These are phyloP conservation scores for Lathyrus tuberosus DNA, from an alignment of 306 rosid genomes.

Conservation along the genomic window DNA sequence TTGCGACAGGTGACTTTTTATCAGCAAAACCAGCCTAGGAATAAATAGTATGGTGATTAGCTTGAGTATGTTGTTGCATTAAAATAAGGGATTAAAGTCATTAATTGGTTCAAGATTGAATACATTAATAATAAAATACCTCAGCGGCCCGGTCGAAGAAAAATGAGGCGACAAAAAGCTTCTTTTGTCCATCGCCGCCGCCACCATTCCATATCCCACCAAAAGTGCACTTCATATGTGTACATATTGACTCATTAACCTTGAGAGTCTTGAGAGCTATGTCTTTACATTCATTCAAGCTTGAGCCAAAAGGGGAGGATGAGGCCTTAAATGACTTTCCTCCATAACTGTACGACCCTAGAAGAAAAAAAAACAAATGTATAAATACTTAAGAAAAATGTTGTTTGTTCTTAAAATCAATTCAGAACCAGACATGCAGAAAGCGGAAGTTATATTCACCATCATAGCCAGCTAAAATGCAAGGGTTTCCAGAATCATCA, in stretches of 20 bases:
- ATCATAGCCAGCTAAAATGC: constrained; percentile 69
- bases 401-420: neutral
- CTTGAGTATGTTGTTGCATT: constrained; percentile 2
- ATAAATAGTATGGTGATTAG: constrained; percentile 31
- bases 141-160: constrained; percentile 97
- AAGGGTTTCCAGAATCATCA: constrained; percentile 61
- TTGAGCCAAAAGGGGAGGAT: constrained; percentile 65
- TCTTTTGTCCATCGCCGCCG: constrained; percentile 86
- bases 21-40: constrained; percentile 80
- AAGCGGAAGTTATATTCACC: constrained; percentile 56
- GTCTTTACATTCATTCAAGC: constrained; percentile 68
- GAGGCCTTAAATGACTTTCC: constrained; percentile 60
- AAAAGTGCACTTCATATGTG: constrained; percentile 87
- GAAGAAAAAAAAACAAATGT: neutral
- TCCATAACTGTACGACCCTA: constrained; percentile 73
- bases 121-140: constrained; percentile 48
- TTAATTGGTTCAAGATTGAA: constrained; percentile 15
- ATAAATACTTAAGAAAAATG: neutral
- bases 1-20: constrained; percentile 59
- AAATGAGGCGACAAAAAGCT: constrained; percentile 93
- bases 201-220: constrained; percentile 97
- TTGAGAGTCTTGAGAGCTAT: constrained; percentile 66
- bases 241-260: constrained; percentile 71
- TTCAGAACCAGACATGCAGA: constrained; percentile 12
- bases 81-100: neutral